Conservation (phyloP, 768 basidiomycete species). For the Lenzites betulinus region DNA sequence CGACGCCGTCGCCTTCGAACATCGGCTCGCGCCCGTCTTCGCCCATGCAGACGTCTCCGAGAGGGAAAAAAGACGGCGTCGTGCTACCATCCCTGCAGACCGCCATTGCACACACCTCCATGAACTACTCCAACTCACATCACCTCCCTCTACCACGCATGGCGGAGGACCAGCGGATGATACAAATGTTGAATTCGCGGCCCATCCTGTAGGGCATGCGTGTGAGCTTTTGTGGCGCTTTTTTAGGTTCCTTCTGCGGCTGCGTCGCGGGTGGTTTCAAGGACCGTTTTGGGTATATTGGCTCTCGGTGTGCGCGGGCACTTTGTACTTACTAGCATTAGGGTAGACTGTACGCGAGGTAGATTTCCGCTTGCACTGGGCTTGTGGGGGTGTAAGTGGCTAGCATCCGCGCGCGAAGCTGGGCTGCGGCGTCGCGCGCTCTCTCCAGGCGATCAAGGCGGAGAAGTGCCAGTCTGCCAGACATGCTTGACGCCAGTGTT, state of each 20-base stretch:
- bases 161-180: constrained; percentile 62
- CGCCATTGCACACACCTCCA: constrained; percentile 35
- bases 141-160: constrained; percentile 37
- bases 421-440: not conserved
- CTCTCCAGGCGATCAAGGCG: constrained; percentile 3
- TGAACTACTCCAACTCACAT: constrained; percentile 31
- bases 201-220: constrained; percentile 31
- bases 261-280: not conserved
- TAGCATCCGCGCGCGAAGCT: too few relatives aligned
- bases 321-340: constrained; percentile 1
- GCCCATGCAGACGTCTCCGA: constrained; percentile 17
- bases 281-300: constrained; percentile 12
- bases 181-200: constrained; percentile 56
- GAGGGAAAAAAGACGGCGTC: constrained; percentile 27
- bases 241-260: not conserved
- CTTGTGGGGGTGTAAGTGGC: not conserved
- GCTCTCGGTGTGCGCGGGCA: not conserved
- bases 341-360: constrained; percentile 9
- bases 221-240: not conserved
- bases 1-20: constrained; percentile 26
- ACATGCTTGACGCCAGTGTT: constrained; percentile 8
- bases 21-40: constrained; percentile 23
- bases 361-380: constrained; percentile 3
- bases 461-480: constrained; percentile 11
- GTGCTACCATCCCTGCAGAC: constrained; percentile 45